phyloP scores from a whole-genome alignment of 106 monocot genomes.

The Dendrobium huoshanense region DNA sequence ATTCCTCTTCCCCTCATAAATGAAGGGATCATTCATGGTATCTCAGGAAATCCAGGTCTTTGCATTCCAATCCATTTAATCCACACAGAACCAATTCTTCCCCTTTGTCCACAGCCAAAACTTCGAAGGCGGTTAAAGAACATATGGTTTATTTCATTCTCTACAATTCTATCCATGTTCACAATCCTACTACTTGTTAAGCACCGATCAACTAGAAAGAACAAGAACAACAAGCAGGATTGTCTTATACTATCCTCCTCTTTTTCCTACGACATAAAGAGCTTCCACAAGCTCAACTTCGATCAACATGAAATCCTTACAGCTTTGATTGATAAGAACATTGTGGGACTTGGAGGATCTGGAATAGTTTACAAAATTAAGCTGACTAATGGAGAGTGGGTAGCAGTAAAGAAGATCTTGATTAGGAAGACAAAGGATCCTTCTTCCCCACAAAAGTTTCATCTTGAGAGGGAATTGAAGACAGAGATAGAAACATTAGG shows the following conservation, averaged over 20 bases:
- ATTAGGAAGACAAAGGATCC: slow-evolving; percentile 23
- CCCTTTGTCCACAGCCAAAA: slow-evolving; percentile 37
- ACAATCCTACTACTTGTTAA: slow-evolving; percentile 33
- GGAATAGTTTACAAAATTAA: slow-evolving; percentile 89
- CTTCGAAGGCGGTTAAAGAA: slow-evolving; percentile 23
- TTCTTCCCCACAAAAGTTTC: slow-evolving; percentile 11
- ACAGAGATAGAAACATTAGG: slow-evolving; percentile 81
- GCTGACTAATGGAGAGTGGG: slow-evolving; percentile 63
- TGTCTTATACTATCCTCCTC: slow-evolving; percentile 33
- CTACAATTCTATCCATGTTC: slow-evolving; percentile 17
- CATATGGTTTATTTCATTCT: slow-evolving; percentile 51
- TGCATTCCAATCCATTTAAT: slow-evolving; percentile 46
- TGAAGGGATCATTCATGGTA: slow-evolving; percentile 69
- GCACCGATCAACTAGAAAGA: slow-evolving; percentile 21
- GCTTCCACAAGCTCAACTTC: slow-evolving; percentile 86
- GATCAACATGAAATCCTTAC: slow-evolving; percentile 80
- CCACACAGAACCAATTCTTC: slow-evolving; percentile 23
- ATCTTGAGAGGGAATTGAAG: slow-evolving; percentile 50
- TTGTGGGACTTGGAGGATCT: slow-evolving; percentile 83
- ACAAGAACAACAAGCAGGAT: slow-evolving; percentile 30
- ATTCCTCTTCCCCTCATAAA: slow-evolving; percentile 68
- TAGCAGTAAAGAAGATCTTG: slow-evolving; percentile 91
- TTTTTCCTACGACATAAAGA: slow-evolving; percentile 82
- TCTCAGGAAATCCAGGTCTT: slow-evolving; percentile 68
- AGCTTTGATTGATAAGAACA: slow-evolving; percentile 81